Conservation (phyloP, 1,284 basidiomycete species). For the Trichosporon asahii region DNA sequence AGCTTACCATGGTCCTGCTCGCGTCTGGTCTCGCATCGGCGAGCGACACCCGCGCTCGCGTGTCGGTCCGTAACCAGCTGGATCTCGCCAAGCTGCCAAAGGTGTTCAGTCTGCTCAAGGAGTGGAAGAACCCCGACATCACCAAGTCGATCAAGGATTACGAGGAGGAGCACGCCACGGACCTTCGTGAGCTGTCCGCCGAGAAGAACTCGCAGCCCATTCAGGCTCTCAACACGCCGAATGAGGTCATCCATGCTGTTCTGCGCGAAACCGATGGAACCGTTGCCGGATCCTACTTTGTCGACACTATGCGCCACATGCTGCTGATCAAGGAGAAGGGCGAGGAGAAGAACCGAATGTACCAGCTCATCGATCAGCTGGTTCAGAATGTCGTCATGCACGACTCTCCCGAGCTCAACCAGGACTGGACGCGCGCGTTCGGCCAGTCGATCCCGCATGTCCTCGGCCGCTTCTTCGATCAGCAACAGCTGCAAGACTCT, state of each 20-base stretch:
- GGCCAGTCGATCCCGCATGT: conserved; percentile 86
- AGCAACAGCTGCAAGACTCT: conserved; percentile 75
- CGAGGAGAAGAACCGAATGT: conserved; percentile 77
- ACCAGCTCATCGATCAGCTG: conserved; percentile 89
- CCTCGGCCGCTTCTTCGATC: conserved; percentile 85
- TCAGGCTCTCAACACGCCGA: conserved; percentile 67
- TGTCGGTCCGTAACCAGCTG: conserved; percentile 63
- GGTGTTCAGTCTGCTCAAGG: conserved; percentile 69
- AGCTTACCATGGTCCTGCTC: conserved; percentile 38
- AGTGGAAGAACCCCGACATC: conserved; percentile 60
- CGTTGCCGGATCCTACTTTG: conserved; percentile 78
- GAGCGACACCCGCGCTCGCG: conserved; percentile 43
- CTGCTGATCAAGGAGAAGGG: conserved; percentile 86
- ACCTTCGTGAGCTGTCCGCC: conserved; percentile 73
- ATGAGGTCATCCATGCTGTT: conserved; percentile 83
- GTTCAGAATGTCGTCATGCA: conserved; percentile 91
- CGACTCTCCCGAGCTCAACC: conserved; percentile 63
- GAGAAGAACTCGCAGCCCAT: conserved; percentile 64
- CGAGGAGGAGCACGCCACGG: conserved; percentile 67
- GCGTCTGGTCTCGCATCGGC: conserved; percentile 33
- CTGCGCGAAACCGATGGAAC: conserved; percentile 69
- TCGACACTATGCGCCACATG: conserved; percentile 88
- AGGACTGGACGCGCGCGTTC: conserved; percentile 77
- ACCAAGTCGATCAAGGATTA: conserved; percentile 68
- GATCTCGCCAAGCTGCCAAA: conserved; percentile 75